Conservation (phyloP, 495 filamentous ascomycete species). For the Oidiodendron maius region DNA sequence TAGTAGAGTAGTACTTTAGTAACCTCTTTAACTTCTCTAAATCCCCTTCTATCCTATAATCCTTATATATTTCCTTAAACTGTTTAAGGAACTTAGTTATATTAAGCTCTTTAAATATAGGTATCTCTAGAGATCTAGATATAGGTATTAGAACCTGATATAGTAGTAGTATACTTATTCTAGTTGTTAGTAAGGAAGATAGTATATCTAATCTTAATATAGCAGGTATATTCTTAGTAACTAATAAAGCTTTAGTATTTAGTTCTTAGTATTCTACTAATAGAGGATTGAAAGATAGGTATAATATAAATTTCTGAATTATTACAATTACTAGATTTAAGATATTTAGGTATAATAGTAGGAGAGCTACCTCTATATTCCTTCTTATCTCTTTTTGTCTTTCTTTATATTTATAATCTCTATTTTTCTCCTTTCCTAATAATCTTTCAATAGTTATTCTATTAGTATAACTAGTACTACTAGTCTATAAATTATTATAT, state of each 20-base stretch:
- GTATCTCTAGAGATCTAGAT: neutral
- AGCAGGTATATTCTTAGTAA: neutral
- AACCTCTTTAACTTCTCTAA: neutral
- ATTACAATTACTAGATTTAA: too few species aligned
- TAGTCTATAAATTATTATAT: too few species aligned
- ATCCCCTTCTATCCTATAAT: neutral
- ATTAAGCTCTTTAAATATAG: neutral
- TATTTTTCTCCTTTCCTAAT: too few species aligned
- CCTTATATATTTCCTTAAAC: neutral
- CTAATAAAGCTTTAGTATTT: neutral
- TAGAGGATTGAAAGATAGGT: neutral
- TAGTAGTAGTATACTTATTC: neutral
- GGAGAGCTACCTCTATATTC: too few species aligned
- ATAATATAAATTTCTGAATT: neutral
- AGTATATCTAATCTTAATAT: neutral
- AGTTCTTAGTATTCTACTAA: neutral
- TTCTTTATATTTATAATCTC: too few species aligned
- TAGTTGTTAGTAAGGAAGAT: neutral
- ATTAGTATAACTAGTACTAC: too few species aligned
- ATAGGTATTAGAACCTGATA: neutral
- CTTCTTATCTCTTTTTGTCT: too few species aligned
- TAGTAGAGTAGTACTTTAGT: neutral
- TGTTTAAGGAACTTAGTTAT: neutral
- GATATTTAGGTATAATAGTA: too few species aligned
- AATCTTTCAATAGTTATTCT: too few species aligned